These are phyloP conservation scores for Sporopachydermia cereana DNA, from an alignment of 1,139 yeast species.

Conservation along the genomic window DNA sequence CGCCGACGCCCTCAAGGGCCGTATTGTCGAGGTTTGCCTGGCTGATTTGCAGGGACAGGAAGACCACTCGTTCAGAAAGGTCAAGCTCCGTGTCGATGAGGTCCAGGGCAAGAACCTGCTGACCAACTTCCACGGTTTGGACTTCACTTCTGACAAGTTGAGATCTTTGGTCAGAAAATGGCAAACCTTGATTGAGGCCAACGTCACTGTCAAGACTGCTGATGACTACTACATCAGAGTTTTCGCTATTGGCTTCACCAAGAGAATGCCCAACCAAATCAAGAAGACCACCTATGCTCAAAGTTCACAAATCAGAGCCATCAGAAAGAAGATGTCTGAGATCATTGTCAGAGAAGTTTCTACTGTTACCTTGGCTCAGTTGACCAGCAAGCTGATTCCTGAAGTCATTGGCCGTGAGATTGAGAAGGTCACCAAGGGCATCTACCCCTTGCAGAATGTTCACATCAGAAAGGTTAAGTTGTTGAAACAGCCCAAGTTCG, in stretches of 20 bases:
- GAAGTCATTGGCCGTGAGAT: constrained; percentile 88
- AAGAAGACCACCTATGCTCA: constrained; percentile 89
- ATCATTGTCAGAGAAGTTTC: constrained; percentile 80
- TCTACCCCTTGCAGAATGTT: constrained; percentile 85
- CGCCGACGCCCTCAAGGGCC: constrained; percentile 85
- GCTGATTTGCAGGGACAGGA: constrained; percentile 90
- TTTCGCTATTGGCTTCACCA: constrained; percentile 88
- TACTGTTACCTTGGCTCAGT: constrained; percentile 76
- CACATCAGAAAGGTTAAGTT: constrained; percentile 88
- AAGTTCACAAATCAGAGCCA: constrained; percentile 78
- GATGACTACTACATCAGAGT: constrained; percentile 85
- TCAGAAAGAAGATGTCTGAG: constrained; percentile 79
- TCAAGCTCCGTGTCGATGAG: constrained; percentile 84
- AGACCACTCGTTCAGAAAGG: constrained; percentile 85
- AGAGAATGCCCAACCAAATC: constrained; percentile 80
- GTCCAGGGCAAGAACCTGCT: constrained; percentile 87
- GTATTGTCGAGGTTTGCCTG: constrained; percentile 75
- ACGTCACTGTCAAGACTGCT: constrained; percentile 84
- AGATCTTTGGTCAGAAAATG: constrained; percentile 88
- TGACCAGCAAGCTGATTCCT: constrained; percentile 80
- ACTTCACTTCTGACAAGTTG: constrained; percentile 83
- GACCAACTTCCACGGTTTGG: constrained; percentile 93
- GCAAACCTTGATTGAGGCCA: constrained; percentile 88
- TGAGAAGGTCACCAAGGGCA: constrained; percentile 73
- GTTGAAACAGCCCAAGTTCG: constrained; percentile 86